A percentile compares a stretch with the other conserved stretches of the same genome.
Conservation (phyloP, 768 basidiomycete species). For the Terana coerulea region DNA sequence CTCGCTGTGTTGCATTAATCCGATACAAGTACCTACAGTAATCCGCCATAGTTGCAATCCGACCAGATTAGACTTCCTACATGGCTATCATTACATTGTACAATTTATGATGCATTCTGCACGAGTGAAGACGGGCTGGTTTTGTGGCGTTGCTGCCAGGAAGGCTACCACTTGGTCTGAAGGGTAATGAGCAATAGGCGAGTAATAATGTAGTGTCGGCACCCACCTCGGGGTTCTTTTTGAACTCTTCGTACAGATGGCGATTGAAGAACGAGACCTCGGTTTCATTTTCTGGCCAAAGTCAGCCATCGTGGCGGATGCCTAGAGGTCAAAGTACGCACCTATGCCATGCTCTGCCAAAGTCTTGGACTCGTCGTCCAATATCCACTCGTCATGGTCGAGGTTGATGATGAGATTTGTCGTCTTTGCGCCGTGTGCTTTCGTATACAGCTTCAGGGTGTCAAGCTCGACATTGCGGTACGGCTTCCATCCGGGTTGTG, state of each 20-base stretch:
- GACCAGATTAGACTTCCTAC: constrained; percentile 8
- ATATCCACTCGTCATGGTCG: constrained; percentile 92
- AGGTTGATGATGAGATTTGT: constrained; percentile 98
- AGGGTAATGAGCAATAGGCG: too few species aligned
- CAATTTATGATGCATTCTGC: background rate
- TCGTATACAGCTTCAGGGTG: constrained; percentile 90
- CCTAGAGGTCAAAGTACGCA: constrained; percentile 33
- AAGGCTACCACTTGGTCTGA: background rate
- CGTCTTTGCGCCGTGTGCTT: constrained; percentile 96
- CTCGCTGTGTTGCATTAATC: constrained; percentile 14
- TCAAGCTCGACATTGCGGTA: constrained; percentile 75
- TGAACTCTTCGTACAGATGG: constrained; percentile 75
- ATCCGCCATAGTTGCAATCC: constrained; percentile 13
- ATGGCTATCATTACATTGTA: constrained; percentile 1
- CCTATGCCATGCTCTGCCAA: constrained; percentile 77
- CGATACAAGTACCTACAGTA: constrained; percentile 14
- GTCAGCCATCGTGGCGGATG: background rate
- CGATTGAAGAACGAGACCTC: constrained; percentile 91
- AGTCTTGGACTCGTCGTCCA: constrained; percentile 58
- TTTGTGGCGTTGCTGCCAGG: constrained; percentile 15
- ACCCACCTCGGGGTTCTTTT: constrained; percentile 72
- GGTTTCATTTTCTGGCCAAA: constrained; percentile 81
- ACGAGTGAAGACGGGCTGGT: background rate
- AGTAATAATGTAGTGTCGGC: background rate
- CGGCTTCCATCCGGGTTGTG: constrained; percentile 82